These are phyloP conservation scores for Apophysomyces variabilis DNA, from an alignment of 371 early-diverging fungal genomes.

Conservation along the genomic window DNA sequence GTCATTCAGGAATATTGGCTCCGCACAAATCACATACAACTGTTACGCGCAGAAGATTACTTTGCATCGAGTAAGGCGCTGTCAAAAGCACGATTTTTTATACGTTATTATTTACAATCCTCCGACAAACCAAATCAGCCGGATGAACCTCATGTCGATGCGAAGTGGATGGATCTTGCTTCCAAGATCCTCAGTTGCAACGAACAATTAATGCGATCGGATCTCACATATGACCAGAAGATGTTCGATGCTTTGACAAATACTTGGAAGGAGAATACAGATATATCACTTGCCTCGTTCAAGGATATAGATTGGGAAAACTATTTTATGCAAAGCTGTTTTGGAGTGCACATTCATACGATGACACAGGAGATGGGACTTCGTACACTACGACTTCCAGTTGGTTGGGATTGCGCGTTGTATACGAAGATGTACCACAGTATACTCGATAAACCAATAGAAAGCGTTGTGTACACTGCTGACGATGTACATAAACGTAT, in stretches of 20 bases:
- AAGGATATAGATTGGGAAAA: slow-evolving; percentile 23
- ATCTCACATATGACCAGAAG: neutral
- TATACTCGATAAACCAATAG: slow-evolving; percentile 27
- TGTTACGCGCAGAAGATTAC: slow-evolving; percentile 23
- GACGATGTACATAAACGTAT: slow-evolving; percentile 36
- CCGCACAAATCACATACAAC: slow-evolving; percentile 19
- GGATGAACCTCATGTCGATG: neutral
- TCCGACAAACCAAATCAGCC: neutral
- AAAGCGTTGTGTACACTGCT: slow-evolving; percentile 34
- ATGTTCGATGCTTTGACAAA: neutral
- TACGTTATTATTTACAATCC: slow-evolving; percentile 34
- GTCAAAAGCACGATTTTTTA: slow-evolving; percentile 31
- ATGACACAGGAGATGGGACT: slow-evolving; percentile 12
- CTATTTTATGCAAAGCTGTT: slow-evolving; percentile 33
- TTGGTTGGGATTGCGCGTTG: slow-evolving; percentile 26
- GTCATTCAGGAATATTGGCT: slow-evolving; percentile 36
- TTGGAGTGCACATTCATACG: slow-evolving; percentile 1
- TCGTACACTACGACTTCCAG: slow-evolving; percentile 14
- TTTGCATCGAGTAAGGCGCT: slow-evolving; percentile 28
- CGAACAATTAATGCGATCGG: neutral
- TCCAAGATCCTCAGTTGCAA: slow-evolving; percentile 23
- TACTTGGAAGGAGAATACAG: slow-evolving; percentile 19
- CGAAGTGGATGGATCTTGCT: slow-evolving; percentile 34
- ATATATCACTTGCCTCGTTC: neutral
- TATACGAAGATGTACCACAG: slow-evolving; percentile 15